Percentiles rank a stretch among this genome's conserved stretches.
These are phyloP conservation scores for Talinum fruticosum DNA, from an alignment of 148 eudicot species.

Conservation along the genomic window DNA sequence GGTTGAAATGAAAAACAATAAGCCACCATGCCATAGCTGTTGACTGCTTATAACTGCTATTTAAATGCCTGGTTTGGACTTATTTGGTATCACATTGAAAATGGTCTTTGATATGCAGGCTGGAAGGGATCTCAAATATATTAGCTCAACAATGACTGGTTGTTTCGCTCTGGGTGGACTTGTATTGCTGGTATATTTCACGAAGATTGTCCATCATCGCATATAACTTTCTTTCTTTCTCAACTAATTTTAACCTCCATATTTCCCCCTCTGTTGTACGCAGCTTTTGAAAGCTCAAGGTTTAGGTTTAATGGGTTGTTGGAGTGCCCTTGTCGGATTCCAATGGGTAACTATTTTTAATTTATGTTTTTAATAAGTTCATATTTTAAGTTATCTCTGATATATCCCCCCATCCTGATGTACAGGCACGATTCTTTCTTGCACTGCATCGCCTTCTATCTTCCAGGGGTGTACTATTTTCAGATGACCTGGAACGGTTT, in stretches of 20 bases:
- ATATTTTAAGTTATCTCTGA: not conserved
- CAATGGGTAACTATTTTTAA: slow-evolving; percentile 53
- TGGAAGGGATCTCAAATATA: slow-evolving; percentile 75
- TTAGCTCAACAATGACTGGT: slow-evolving; percentile 69
- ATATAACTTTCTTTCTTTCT: not conserved
- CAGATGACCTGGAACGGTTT: slow-evolving; percentile 46
- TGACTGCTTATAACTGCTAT: not conserved
- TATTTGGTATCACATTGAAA: slow-evolving; percentile 1
- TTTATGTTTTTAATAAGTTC: not conserved
- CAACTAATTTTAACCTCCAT: not conserved
- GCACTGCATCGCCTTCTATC: slow-evolving; percentile 63
- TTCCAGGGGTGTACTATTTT: slow-evolving; percentile 59
- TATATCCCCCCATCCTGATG: not conserved
- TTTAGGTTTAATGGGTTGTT: slow-evolving; percentile 58
- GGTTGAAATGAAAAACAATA: no score
- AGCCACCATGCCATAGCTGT: no score
- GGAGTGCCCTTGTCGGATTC: slow-evolving; percentile 72
- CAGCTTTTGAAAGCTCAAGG: slow-evolving; percentile 58
- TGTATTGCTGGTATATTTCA: slow-evolving; percentile 53
- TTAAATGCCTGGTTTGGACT: not conserved
- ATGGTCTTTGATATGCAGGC: slow-evolving; percentile 51
- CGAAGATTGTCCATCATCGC: not conserved
- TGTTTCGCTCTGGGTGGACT: slow-evolving; percentile 65
- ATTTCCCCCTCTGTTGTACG: slow-evolving; percentile 5
- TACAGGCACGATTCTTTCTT: slow-evolving; percentile 61